Evolutionary conservation across 1,284 basidiomycete species (phyloP).

Genomic region (Earliella scabrosa): DNA sequence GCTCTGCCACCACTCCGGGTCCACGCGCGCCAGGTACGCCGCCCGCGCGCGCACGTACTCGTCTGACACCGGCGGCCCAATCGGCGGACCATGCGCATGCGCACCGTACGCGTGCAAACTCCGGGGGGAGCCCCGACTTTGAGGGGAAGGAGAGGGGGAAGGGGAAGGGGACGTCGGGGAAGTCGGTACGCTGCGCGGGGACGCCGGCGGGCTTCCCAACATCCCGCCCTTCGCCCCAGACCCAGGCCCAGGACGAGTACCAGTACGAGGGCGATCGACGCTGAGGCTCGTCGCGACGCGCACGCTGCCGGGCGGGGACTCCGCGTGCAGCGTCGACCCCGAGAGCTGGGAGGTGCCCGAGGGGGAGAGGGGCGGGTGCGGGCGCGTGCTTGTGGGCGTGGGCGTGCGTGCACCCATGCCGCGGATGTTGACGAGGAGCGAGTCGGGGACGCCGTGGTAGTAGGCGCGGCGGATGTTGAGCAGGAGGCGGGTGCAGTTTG

Average conservation of each 20-base stretch:
- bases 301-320: background rate
- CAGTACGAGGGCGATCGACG: background rate
- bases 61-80: conserved; percentile 5
- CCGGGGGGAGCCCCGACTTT: too few species aligned
- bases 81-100: too few species aligned
- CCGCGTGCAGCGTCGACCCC: conserved; percentile 16
- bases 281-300: background rate
- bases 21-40: conserved; percentile 11
- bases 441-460: conserved; percentile 26
- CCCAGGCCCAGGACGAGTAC: too few species aligned
- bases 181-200: too few species aligned
- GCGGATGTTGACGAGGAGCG: conserved; percentile 21
- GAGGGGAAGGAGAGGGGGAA: too few species aligned
- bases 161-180: too few species aligned
- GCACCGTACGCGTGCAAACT: too few species aligned
- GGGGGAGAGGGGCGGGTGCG: background rate
- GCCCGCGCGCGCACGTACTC: conserved; percentile 5
- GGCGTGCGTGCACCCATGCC: conserved; percentile 9
- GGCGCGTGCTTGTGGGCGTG: too few species aligned
- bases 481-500: conserved; percentile 33
- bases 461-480: conserved; percentile 35
- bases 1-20: conserved; percentile 24
- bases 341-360: conserved; percentile 7
- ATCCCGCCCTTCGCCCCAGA: background rate
- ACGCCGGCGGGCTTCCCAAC: too few species aligned